Percentiles rank a stretch among this genome's conserved stretches.
Evolutionary conservation across 352 stramenopile species (phyloP).

Genomic region (Phytophthora cajani): DNA sequence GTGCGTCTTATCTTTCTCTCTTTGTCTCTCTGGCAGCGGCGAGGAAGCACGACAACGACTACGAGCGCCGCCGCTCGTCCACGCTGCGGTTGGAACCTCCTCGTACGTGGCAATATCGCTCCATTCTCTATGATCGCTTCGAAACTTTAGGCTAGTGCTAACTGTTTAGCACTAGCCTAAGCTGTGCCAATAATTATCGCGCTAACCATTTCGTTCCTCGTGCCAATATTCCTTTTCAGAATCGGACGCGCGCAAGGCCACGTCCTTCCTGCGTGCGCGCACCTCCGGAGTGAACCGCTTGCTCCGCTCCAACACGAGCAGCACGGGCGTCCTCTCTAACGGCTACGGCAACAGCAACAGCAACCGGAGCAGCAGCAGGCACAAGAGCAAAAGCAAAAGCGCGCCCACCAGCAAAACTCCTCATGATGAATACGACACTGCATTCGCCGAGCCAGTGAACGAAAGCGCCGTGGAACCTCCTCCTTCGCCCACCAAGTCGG

Average conservation of each 20-base stretch:
- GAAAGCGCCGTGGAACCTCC: conserved; percentile 18
- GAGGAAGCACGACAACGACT: conserved; percentile 72
- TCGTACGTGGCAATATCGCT: conserved; percentile 46
- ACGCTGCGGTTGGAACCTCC: conserved; percentile 65
- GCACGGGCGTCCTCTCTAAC: conserved; percentile 26
- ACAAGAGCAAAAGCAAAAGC: conserved; percentile 31
- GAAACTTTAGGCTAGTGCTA: not conserved
- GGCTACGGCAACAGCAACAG: conserved; percentile 23
- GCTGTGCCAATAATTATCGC: conserved; percentile 1
- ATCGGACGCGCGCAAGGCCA: conserved; percentile 55
- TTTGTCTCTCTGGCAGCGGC: conserved; percentile 30
- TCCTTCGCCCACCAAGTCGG: conserved; percentile 24
- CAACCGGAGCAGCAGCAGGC: not conserved
- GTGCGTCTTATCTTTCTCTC: conserved; percentile 13
- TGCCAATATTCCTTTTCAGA: conserved; percentile 27
- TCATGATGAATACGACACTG: conserved; percentile 15
- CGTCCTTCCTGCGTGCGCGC: conserved; percentile 59
- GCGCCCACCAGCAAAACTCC: conserved; percentile 28
- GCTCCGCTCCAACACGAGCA: conserved; percentile 54
- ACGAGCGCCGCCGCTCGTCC: conserved; percentile 62
- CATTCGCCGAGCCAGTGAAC: conserved; percentile 12
- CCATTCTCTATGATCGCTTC: not conserved
- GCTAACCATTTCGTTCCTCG: not conserved
- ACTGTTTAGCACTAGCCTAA: not conserved
- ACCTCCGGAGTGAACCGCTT: conserved; percentile 73